Evolutionary conservation across 2,329 filamentous ascomycete genomes (phyloP).

Genomic region (Hortaea sp.): DNA sequence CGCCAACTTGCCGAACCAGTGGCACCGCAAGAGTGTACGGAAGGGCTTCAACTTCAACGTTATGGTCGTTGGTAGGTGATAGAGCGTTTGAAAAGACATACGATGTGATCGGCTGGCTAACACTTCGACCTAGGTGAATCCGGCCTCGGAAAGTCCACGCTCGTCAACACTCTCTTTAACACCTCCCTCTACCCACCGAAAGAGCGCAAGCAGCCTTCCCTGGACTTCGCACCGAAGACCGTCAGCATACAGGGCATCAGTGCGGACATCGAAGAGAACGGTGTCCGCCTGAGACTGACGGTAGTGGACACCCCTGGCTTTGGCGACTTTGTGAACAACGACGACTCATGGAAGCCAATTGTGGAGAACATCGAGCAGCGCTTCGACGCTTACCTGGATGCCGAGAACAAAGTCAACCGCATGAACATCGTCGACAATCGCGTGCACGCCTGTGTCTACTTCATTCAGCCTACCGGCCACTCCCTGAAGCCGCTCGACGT

Average conservation of each 20-base stretch:
- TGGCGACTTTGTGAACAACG: slow-evolving; percentile 99
- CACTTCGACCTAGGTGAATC: slow-evolving; percentile 68
- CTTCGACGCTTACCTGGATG: slow-evolving; percentile 95
- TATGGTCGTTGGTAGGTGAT: slow-evolving; percentile 92
- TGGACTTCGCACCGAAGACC: slow-evolving; percentile 93
- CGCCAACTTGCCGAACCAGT: slow-evolving; percentile 97
- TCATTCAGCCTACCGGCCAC: slow-evolving; percentile 97
- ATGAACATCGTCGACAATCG: slow-evolving; percentile 99
- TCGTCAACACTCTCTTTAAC: slow-evolving; percentile 99
- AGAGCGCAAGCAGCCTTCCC: slow-evolving; percentile 93
- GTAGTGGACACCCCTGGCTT: slow-evolving; percentile 98
- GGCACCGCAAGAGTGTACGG: slow-evolving; percentile 99
- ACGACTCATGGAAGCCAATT: slow-evolving; percentile 98
- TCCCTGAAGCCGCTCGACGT: slow-evolving; percentile 97
- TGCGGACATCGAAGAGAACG: slow-evolving; percentile 83
- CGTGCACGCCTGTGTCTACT: slow-evolving; percentile 98
- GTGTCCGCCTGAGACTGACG: slow-evolving; percentile 87
- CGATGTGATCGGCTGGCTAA: background rate
- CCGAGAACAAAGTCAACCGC: slow-evolving; percentile 99
- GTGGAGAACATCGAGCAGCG: slow-evolving; percentile 99
- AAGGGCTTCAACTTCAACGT: slow-evolving; percentile 99
- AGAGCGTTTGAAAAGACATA: background rate
- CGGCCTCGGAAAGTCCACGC: slow-evolving; percentile 94
- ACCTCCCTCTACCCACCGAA: slow-evolving; percentile 96
- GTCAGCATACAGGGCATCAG: slow-evolving; percentile 46